Evolutionary conservation across 805 yeast genomes (phyloP), one percentile per base, ranked within the genome.

Genomic region (Wickerhamiella nectarea): DNA sequence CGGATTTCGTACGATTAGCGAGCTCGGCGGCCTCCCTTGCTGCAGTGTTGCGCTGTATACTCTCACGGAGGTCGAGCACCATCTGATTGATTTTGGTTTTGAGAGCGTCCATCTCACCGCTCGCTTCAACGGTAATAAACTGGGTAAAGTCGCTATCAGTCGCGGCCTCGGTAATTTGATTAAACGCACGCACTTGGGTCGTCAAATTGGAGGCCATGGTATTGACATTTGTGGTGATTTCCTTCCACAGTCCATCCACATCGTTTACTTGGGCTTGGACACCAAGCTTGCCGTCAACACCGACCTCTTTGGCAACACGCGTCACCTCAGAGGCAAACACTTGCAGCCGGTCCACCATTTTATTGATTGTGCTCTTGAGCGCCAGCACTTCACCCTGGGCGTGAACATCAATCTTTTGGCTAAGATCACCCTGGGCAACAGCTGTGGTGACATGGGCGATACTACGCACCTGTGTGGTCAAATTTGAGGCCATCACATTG

Each of bases 171-270:
- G 95, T 84, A 55, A 84, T 84, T 59, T 84, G 93, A 31, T 93
- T 94, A 66, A 84, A 84, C 0, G 94, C 94, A 62, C 94, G 74
- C 56, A 84, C 94, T 65, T 84, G 95, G 1, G 93, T 79, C 0
- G 95, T 84, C 59, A 84, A 72, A 59, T 84, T 84, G n/a, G 89
- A 77, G 42, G 95, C 94, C 95, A 84, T 84, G 19, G 89, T 83
- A 58, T 84, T 84, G 51, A 84, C 95, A 62, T 84, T 84, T 15
- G 91, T 81, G 21, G 93, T 84, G 56, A 84, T 84, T 54, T 82
- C 93, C 56, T 80, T 83, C 95, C 95, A 84, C 48, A 83, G 64
- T 2, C 95, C 95, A 61, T 83, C 93, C 18, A 84, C 93, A 65
- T 84, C 94, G 43, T 77, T 74, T 21, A 84, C 94, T 58, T 84